phyloP scores from a whole-genome alignment of 257 asterid species.

The Schizonepeta tenuifolia region DNA sequence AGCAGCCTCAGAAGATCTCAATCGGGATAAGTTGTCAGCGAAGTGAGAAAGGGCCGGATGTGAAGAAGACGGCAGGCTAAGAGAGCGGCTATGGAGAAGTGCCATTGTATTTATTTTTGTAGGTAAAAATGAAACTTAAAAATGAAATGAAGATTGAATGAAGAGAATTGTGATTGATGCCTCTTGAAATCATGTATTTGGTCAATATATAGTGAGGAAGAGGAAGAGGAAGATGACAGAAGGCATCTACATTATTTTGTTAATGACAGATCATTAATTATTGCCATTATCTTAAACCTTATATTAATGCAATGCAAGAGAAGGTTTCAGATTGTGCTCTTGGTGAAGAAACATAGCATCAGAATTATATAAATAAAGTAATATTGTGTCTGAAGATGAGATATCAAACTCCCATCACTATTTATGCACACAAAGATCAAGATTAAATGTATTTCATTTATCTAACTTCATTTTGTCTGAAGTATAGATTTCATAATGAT shows the following conservation, averaged over 20 bases:
- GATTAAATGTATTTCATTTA: constrained; percentile 5
- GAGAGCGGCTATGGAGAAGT: not conserved
- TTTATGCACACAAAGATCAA: not conserved
- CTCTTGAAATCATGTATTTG: not conserved
- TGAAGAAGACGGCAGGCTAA: constrained; percentile 21
- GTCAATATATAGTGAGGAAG: not conserved
- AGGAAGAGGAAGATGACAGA: not conserved
- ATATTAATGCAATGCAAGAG: not conserved
- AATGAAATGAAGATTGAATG: not conserved
- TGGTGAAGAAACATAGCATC: not conserved
- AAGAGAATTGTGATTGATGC: constrained; percentile 23
- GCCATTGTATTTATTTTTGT: not conserved
- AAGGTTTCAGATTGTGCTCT: not conserved
- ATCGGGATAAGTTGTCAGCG: constrained; percentile 30
- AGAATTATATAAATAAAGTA: not conserved
- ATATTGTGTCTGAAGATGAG: constrained; percentile 6
- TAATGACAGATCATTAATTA: constrained; percentile 1
- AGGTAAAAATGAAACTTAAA: not conserved
- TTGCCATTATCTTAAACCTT: not conserved
- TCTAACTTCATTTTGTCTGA: no score
- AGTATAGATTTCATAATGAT: no score
- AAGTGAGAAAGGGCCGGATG: constrained; percentile 41
- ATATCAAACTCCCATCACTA: not conserved
- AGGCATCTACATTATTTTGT: not conserved
- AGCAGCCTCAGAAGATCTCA: constrained; percentile 33